Evolutionary conservation across 1,284 basidiomycete genomes (phyloP).

Genomic region (Volvariella volvacea): DNA sequence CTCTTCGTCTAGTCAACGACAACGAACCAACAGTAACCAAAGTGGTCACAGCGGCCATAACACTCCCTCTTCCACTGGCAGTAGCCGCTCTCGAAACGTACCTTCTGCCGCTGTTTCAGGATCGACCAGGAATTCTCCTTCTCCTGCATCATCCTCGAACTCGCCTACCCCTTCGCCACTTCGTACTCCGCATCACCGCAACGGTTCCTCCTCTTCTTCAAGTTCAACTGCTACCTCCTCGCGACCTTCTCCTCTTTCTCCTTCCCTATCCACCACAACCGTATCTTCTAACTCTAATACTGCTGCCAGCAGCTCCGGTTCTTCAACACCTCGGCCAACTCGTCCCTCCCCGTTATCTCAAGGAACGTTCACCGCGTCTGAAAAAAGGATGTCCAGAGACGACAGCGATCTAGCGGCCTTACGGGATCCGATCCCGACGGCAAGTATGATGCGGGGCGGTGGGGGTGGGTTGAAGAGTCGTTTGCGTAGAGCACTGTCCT

Average conservation of each 20-base stretch:
- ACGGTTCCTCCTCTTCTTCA: slow-evolving; percentile 31
- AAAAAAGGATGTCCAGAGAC: slow-evolving; percentile 73
- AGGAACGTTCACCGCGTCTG: slow-evolving; percentile 54
- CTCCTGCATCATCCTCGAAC: slow-evolving; percentile 18
- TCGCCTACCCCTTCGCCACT: slow-evolving; percentile 20
- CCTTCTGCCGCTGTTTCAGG: slow-evolving; percentile 17
- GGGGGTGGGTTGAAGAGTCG: slow-evolving; percentile 71
- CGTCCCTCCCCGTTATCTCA: slow-evolving; percentile 76
- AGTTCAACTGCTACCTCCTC: slow-evolving; percentile 30
- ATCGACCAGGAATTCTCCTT: slow-evolving; percentile 26
- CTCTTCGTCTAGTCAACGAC: slow-evolving; percentile 53
- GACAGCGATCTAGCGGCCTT: slow-evolving; percentile 64
- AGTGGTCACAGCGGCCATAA: slow-evolving; percentile 36
- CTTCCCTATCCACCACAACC: slow-evolving; percentile 27
- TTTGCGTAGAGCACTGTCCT: slow-evolving; percentile 67
- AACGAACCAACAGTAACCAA: slow-evolving; percentile 60
- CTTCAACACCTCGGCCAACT: slow-evolving; percentile 42
- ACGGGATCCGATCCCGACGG: slow-evolving; percentile 41
- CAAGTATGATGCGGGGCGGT: slow-evolving; percentile 43
- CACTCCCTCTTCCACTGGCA: slow-evolving; percentile 25
- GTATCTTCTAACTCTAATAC: slow-evolving; percentile 29
- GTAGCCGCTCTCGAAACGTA: slow-evolving; percentile 25
- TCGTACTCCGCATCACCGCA: slow-evolving; percentile 37
- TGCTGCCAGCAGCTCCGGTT: slow-evolving; percentile 21
- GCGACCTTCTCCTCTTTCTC: slow-evolving; percentile 39